phyloP scores from a whole-genome alignment of 257 asterid species.

The Gentiana dahurica region DNA sequence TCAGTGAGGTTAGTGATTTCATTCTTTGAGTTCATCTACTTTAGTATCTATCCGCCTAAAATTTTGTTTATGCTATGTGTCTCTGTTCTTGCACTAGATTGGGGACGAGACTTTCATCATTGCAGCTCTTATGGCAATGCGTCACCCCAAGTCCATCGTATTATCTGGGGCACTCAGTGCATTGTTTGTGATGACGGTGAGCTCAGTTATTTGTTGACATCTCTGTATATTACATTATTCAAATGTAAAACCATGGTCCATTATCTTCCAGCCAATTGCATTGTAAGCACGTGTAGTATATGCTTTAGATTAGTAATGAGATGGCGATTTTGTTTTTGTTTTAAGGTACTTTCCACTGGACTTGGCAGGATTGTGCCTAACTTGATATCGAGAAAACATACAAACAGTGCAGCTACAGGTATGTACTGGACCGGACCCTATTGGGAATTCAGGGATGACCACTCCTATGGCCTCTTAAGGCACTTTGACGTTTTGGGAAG shows the following conservation, averaged over 20 bases:
- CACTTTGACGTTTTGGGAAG: no score
- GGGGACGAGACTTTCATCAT: constrained; percentile 95
- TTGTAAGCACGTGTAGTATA: no score
- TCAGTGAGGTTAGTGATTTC: constrained; percentile 67
- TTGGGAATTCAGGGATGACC: no score
- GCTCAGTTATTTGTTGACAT: constrained; percentile 16
- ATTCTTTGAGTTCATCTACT: background rate
- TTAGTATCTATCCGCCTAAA: constrained; percentile 3
- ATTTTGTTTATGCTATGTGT: no score
- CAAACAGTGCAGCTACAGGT: constrained; percentile 94
- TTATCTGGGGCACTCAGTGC: constrained; percentile 97
- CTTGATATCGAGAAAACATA: constrained; percentile 93
- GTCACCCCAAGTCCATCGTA: constrained; percentile 92
- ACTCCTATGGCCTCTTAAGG: no score
- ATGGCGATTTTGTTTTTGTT: constrained; percentile 2
- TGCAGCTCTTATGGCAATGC: constrained; percentile 99
- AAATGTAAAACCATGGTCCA: no score
- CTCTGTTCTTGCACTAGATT: constrained; percentile 40
- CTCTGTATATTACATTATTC: background rate
- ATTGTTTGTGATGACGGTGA: constrained; percentile 92
- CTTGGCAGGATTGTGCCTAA: constrained; percentile 98
- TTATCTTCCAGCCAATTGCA: no score
- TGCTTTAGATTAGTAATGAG: constrained; percentile 3
- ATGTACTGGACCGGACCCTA: no score
- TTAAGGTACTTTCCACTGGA: constrained; percentile 85